These are phyloP conservation scores for Coriolopsis trogii DNA, from an alignment of 1,284 basidiomycete genomes.

Conservation along the genomic window DNA sequence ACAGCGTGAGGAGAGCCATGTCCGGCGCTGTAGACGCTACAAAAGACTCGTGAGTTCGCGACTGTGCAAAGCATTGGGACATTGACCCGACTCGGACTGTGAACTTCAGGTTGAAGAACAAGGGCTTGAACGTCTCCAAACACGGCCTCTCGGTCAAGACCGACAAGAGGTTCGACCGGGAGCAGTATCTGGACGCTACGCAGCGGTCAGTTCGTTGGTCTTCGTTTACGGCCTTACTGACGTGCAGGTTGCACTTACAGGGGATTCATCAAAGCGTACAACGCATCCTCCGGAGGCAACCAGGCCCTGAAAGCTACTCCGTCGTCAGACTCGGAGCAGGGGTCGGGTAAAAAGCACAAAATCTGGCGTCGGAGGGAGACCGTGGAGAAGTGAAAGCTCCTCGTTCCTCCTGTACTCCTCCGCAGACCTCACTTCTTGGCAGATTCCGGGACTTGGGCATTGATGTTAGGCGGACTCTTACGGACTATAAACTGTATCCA, in stretches of 20 bases:
- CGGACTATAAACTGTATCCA: no score
- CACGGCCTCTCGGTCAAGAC: constrained; percentile 68
- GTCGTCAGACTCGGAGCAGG: no score
- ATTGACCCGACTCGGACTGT: neutral
- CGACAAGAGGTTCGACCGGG: constrained; percentile 53
- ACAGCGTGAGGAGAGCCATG: constrained; percentile 9
- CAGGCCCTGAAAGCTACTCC: no score
- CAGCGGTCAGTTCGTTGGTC: constrained; percentile 50
- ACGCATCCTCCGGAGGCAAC: constrained; percentile 21
- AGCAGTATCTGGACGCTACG: constrained; percentile 70
- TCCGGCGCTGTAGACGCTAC: constrained; percentile 21
- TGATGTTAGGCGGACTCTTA: no score
- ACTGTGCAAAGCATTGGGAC: neutral
- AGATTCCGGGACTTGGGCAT: no score
- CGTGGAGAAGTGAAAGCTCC: no score
- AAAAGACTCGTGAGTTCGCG: constrained; percentile 26
- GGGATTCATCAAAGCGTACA: constrained; percentile 25
- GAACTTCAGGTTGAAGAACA: constrained; percentile 52
- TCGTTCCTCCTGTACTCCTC: no score
- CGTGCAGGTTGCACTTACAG: constrained; percentile 1
- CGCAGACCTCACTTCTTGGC: no score
- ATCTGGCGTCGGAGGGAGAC: neutral
- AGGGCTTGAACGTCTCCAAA: constrained; percentile 55
- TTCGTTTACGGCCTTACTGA: neutral
- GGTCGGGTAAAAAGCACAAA: no score